Conservation (phyloP, 2,329 filamentous ascomycete species). For the Penicillium sp. region DNA sequence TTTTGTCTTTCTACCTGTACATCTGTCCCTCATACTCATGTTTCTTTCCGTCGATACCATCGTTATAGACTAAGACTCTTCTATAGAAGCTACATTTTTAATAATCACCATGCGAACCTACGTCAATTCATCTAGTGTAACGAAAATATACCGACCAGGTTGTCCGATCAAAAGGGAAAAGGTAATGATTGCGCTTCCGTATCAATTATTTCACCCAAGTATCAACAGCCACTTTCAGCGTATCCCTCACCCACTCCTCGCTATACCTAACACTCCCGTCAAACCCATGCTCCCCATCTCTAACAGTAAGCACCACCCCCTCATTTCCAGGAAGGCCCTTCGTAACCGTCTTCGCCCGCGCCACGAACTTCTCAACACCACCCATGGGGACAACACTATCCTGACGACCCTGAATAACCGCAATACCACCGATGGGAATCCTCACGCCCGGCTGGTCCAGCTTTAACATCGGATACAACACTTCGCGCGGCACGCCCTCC, state of each 20-base stretch:
- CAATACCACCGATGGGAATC: conserved; percentile 32
- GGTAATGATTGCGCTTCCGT: no score
- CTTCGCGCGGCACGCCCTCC: conserved; percentile 10
- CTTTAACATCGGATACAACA: conserved; percentile 29
- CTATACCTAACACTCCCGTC: conserved; percentile 24
- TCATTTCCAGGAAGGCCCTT: conserved; percentile 22
- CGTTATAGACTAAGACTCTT: background rate
- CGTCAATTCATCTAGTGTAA: no score
- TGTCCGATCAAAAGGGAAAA: no score
- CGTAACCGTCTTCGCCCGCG: conserved; percentile 21
- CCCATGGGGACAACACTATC: conserved; percentile 33
- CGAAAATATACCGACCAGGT: no score
- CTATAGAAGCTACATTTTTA: background rate
- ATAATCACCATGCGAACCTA: no score
- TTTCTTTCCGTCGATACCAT: background rate
- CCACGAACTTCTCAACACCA: conserved; percentile 30
- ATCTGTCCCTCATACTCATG: background rate
- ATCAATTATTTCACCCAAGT: conserved; percentile 24
- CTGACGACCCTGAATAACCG: conserved; percentile 35
- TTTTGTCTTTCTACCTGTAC: background rate
- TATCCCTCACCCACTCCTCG: conserved; percentile 31
- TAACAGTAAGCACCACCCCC: conserved; percentile 25
- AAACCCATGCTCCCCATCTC: conserved; percentile 41
- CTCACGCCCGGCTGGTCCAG: conserved; percentile 24
- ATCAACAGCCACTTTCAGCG: conserved; percentile 22